phyloP scores from a whole-genome alignment of 495 filamentous ascomycete genomes.

The Pyrenula massariospora region DNA sequence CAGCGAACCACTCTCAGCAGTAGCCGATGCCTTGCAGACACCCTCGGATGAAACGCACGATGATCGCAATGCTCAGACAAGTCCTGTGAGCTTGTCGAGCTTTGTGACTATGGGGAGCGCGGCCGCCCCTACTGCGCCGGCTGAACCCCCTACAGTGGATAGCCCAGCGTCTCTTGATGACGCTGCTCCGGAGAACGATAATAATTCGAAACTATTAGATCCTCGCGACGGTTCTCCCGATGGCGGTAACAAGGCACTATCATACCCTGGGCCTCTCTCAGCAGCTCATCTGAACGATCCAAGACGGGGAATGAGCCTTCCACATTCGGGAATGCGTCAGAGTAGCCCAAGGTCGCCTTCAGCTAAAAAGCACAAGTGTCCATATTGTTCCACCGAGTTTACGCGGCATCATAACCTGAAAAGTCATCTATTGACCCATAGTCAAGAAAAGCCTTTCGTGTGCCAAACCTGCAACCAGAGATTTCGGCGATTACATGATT shows the following conservation, averaged over 20 bases:
- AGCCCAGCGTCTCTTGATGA: slow-evolving; percentile 16
- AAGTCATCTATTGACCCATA: slow-evolving; percentile 93
- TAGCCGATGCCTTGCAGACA: slow-evolving; percentile 7
- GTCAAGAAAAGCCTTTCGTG: slow-evolving; percentile 93
- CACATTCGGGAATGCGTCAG: slow-evolving; percentile 51
- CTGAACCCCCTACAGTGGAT: slow-evolving; percentile 12
- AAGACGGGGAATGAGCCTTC: slow-evolving; percentile 63
- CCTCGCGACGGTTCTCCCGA: slow-evolving; percentile 8
- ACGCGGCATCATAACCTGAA: slow-evolving; percentile 99
- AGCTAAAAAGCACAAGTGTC: slow-evolving; percentile 87
- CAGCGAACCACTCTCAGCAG: slow-evolving; percentile 10
- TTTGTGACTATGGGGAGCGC: slow-evolving; percentile 8
- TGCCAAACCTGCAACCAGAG: slow-evolving; percentile 81
- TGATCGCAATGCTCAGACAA: slow-evolving; percentile 9
- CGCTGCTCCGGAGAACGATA: slow-evolving; percentile 6
- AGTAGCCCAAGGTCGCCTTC: slow-evolving; percentile 58
- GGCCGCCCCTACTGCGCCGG: slow-evolving; percentile 5
- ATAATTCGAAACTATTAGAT: not conserved
- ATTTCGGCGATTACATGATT: slow-evolving; percentile 85
- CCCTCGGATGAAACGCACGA: slow-evolving; percentile 7
- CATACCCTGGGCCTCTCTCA: slow-evolving; percentile 35
- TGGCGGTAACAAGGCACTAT: slow-evolving; percentile 38
- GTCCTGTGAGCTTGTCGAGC: slow-evolving; percentile 15
- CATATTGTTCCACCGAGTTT: slow-evolving; percentile 91
- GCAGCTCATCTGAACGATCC: slow-evolving; percentile 31